Conservation (phyloP, 106 monocot genomes). For the Acorus gramineus region DNA sequence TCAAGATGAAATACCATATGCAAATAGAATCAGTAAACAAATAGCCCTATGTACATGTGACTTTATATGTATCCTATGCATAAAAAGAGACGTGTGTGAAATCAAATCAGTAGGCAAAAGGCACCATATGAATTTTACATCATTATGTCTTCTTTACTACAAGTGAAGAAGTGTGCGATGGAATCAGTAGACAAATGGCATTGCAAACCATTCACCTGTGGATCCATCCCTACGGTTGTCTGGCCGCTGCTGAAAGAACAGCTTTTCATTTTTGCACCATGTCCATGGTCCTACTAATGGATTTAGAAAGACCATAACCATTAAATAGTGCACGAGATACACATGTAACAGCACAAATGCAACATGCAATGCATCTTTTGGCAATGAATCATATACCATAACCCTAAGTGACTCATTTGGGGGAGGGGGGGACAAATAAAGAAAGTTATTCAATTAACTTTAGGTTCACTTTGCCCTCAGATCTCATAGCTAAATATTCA, state of each 20-base stretch:
- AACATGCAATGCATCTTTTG: not conserved
- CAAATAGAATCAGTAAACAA: too few species aligned
- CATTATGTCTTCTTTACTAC: too few species aligned
- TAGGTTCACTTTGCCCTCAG: too few species aligned
- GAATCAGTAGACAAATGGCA: constrained; percentile 17
- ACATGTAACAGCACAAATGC: not conserved
- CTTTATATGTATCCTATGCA: too few species aligned
- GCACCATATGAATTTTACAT: too few species aligned
- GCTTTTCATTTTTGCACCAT: constrained; percentile 20
- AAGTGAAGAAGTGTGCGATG: constrained; percentile 2
- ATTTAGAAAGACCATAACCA: not conserved
- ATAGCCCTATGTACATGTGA: too few species aligned
- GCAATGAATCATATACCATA: not conserved
- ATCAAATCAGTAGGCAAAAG: too few species aligned
- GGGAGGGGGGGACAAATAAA: too few species aligned
- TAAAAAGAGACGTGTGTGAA: too few species aligned
- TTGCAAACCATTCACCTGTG: constrained; percentile 13
- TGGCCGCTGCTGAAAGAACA: constrained; percentile 20
- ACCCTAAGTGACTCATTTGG: constrained; percentile 12
- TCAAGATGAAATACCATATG: too few species aligned
- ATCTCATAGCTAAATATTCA: too few species aligned
- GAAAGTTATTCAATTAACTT: too few species aligned
- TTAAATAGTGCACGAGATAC: not conserved
- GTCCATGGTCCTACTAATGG: not conserved
- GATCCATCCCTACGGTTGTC: constrained; percentile 31